Percentiles rank a stretch among this genome's conserved stretches.
phyloP scores from a whole-genome alignment of 768 basidiomycete genomes.

The Agaricus blazei region DNA sequence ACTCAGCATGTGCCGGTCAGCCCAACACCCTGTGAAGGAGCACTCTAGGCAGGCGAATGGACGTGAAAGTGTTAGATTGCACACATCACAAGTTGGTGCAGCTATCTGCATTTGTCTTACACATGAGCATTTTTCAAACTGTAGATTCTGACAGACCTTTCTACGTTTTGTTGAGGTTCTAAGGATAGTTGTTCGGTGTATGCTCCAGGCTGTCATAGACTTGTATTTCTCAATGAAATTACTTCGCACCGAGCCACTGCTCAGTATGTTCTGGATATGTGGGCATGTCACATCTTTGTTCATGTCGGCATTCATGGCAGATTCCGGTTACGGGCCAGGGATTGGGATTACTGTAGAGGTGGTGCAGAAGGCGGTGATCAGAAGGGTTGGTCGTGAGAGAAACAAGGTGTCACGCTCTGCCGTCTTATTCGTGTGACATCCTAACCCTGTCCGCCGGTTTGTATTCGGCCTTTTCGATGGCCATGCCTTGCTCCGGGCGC shows the following conservation, averaged over 20 bases:
- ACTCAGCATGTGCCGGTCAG: constrained; percentile 43
- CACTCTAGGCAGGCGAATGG: constrained; percentile 77
- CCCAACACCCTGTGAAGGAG: constrained; percentile 67
- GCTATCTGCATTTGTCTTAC: constrained; percentile 28
- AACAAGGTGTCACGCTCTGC: too few species aligned
- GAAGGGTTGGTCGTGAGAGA: too few species aligned
- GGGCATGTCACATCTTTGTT: background rate
- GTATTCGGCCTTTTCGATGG: too few species aligned
- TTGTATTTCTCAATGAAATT: constrained; percentile 41
- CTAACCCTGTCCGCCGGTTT: too few species aligned
- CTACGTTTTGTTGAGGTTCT: constrained; percentile 53
- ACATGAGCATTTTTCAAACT: background rate
- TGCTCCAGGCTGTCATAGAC: constrained; percentile 51
- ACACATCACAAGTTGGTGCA: constrained; percentile 60
- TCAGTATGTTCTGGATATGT: background rate
- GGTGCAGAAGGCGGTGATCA: too few species aligned
- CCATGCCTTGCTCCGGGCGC: background rate
- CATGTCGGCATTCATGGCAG: background rate
- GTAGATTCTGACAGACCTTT: constrained; percentile 41
- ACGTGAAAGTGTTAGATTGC: constrained; percentile 48
- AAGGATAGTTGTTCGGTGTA: constrained; percentile 38
- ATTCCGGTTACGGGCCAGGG: background rate
- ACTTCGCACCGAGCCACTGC: background rate
- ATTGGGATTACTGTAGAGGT: too few species aligned
- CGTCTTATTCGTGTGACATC: too few species aligned